Conservation (phyloP, 2,329 filamentous ascomycete genomes). For the Aspergillus sclerotialis region DNA sequence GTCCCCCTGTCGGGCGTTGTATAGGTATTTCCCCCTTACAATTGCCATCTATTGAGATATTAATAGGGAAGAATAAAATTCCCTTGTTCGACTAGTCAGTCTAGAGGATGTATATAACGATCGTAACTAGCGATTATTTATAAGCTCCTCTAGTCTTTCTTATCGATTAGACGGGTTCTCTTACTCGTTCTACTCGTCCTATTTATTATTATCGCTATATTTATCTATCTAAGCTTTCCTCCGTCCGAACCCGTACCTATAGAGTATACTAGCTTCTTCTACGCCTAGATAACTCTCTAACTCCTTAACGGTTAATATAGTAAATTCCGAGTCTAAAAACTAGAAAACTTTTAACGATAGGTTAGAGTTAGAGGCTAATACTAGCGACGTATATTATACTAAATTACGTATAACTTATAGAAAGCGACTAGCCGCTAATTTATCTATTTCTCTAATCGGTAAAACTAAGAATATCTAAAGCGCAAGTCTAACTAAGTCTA, state of each 20-base stretch:
- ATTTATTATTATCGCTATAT: conserved; percentile 30
- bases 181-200: conserved; percentile 37
- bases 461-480: conserved; percentile 42
- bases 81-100: conserved; percentile 51
- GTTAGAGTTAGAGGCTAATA: conserved; percentile 67
- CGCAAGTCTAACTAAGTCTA: conserved; percentile 36
- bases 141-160: conserved; percentile 37
- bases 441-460: conserved; percentile 20
- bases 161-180: conserved; percentile 31
- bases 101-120: conserved; percentile 88
- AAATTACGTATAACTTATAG: conserved; percentile 63
- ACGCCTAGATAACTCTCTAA: conserved; percentile 62
- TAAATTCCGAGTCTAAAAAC: conserved; percentile 80
- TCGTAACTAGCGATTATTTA: conserved; percentile 40
- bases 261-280: conserved; percentile 29
- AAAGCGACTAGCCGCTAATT: conserved; percentile 51
- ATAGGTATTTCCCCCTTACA: too few relatives aligned
- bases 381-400: conserved; percentile 71
- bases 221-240: conserved; percentile 25
- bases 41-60: too few relatives aligned
- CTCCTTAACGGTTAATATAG: conserved; percentile 57
- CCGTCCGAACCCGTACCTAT: conserved; percentile 28
- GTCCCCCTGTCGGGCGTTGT: too few relatives aligned
- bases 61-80: too few relatives aligned
- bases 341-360: conserved; percentile 95